Percentiles rank a stretch among this genome's conserved stretches.
Evolutionary conservation across 1,139 yeast species (phyloP).

Genomic region (Pichia sp.): DNA sequence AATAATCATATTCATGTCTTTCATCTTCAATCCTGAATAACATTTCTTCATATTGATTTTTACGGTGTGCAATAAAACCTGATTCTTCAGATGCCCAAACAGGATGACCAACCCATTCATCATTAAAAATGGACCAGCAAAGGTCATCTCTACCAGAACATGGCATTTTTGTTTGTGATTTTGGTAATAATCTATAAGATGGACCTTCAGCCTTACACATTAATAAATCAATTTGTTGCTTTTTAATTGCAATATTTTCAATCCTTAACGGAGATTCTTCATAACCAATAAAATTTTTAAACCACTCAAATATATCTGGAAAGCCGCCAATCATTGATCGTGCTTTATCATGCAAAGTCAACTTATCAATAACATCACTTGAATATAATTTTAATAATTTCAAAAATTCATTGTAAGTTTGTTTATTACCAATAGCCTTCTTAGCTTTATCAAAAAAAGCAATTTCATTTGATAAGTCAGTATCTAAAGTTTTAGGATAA

Average conservation of each 20-base stretch:
- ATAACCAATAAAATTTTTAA: constrained; percentile 84
- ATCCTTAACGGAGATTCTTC: constrained; percentile 72
- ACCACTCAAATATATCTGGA: constrained; percentile 81
- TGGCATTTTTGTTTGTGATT: constrained; percentile 93
- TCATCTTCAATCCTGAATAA: constrained; percentile 94
- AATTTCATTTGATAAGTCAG: constrained; percentile 74
- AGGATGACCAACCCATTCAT: constrained; percentile 99
- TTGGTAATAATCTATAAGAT: constrained; percentile 86
- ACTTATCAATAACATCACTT: constrained; percentile 82
- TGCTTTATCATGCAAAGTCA: constrained; percentile 74
- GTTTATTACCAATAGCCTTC: constrained; percentile 83
- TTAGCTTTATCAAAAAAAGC: constrained; percentile 89
- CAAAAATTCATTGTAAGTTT: constrained; percentile 83
- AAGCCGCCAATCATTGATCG: constrained; percentile 80
- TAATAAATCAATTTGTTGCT: constrained; percentile 83
- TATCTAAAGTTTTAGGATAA: constrained; percentile 56
- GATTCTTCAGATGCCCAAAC: constrained; percentile 99
- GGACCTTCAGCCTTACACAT: constrained; percentile 90
- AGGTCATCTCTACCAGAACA: constrained; percentile 97
- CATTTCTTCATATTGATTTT: constrained; percentile 95
- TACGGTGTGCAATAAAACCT: constrained; percentile 95
- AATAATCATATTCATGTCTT: constrained; percentile 92
- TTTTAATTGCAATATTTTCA: constrained; percentile 82
- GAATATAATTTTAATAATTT: constrained; percentile 81
- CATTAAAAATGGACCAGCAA: constrained; percentile 98